Evolutionary conservation across 176 grass and related monocot genomes (phyloP).

Genomic region (Ensete ventricosum): DNA sequence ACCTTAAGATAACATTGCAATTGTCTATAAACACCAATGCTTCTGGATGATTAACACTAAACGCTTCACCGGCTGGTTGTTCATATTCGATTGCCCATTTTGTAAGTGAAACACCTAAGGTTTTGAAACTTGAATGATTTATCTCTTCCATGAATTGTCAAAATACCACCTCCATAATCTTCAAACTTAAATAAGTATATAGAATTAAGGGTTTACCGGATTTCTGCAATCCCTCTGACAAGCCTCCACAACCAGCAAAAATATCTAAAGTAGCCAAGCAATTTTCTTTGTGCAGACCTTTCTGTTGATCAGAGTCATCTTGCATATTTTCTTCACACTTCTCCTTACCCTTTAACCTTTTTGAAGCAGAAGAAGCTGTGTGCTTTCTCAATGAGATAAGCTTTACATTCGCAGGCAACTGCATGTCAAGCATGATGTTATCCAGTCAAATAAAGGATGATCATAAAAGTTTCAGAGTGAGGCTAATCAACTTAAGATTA

Average conservation of each 20-base stretch:
- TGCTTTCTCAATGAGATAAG: conserved; percentile 36
- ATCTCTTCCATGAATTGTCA: conserved; percentile 1
- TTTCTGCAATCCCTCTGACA: conserved; percentile 91
- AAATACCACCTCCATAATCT: neutral
- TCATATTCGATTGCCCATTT: conserved; percentile 99
- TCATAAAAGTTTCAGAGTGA: neutral
- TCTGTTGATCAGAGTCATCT: conserved; percentile 40
- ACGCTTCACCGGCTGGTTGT: conserved; percentile 87
- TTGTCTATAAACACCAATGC: conserved; percentile 82
- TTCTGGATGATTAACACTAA: conserved; percentile 87
- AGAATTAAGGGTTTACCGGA: conserved; percentile 42
- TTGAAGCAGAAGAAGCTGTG: conserved; percentile 22
- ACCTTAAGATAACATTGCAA: conserved; percentile 98
- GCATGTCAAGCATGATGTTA: conserved; percentile 7
- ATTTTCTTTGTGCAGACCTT: conserved; percentile 44
- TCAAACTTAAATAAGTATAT: neutral
- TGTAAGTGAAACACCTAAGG: conserved; percentile 61
- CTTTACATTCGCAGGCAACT: conserved; percentile 70
- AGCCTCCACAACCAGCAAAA: conserved; percentile 96
- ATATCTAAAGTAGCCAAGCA: conserved; percentile 84
- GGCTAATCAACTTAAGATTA: too few relatives aligned
- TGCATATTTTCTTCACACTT: conserved; percentile 46
- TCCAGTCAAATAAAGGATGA: conserved; percentile 3
- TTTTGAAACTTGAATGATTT: conserved; percentile 23
- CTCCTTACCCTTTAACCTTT: conserved; percentile 87